Evolutionary conservation across 2,329 filamentous ascomycete genomes (phyloP).

Genomic region (Fusarium equiseti): DNA sequence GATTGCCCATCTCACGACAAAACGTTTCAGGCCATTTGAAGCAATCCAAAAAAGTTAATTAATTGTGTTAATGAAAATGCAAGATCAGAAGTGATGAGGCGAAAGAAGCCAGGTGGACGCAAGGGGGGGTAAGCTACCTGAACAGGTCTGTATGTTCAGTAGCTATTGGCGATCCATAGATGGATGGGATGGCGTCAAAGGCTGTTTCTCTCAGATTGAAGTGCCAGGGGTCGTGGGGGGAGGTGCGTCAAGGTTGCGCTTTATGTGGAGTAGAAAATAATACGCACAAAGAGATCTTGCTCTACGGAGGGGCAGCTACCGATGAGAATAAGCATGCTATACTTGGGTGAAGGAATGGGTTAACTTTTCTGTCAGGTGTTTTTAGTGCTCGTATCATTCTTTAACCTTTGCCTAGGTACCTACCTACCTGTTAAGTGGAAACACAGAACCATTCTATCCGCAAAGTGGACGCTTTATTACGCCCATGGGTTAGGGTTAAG

Average conservation of each 20-base stretch:
- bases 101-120: slow-evolving; percentile 7
- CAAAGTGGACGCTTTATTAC: slow-evolving; percentile 30
- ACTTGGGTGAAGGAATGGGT: neutral
- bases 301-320: neutral
- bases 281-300: neutral
- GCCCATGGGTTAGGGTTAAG: slow-evolving; percentile 39
- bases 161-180: slow-evolving; percentile 23
- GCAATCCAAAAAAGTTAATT: slow-evolving; percentile 2
- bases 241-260: slow-evolving; percentile 15
- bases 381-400: neutral
- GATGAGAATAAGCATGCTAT: neutral
- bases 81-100: neutral
- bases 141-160: slow-evolving; percentile 1
- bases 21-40: slow-evolving; percentile 45
- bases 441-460: slow-evolving; percentile 17
- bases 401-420: neutral
- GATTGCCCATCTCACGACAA: slow-evolving; percentile 45
- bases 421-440: slow-evolving; percentile 22
- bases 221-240: slow-evolving; percentile 34
- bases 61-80: slow-evolving; percentile 4
- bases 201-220: slow-evolving; percentile 21
- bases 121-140: slow-evolving; percentile 19
- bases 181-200: slow-evolving; percentile 41
- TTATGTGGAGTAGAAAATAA: neutral
- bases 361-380: neutral